These are phyloP conservation scores for Chloris gayana DNA, from an alignment of 176 grass and related monocot genomes.

Conservation along the genomic window DNA sequence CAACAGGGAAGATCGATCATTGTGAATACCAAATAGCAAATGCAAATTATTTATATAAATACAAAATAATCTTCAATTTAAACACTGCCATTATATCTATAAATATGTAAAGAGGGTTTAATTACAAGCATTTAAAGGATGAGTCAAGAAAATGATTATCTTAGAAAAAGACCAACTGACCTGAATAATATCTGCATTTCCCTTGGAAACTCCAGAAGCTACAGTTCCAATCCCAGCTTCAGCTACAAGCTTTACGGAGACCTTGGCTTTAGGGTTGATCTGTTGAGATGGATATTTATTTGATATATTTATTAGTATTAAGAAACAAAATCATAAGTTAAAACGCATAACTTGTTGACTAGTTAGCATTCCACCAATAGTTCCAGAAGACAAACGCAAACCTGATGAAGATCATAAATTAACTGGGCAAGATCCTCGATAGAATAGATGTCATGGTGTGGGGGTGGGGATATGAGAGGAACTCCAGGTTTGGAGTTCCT, in stretches of 20 bases:
- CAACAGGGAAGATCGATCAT: constrained; percentile 1
- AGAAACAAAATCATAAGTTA: constrained; percentile 18
- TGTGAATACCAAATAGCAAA: constrained; percentile 16
- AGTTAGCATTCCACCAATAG: constrained; percentile 18
- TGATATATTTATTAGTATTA: constrained; percentile 33
- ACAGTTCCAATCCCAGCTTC: constrained; percentile 99
- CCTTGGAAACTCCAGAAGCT: constrained; percentile 98
- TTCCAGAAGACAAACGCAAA: constrained; percentile 65
- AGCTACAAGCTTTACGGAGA: constrained; percentile 96
- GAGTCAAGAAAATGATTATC: constrained; percentile 22
- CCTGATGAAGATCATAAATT: constrained; percentile 99
- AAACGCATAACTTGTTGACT: constrained; percentile 17
- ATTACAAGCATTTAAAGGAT: neutral
- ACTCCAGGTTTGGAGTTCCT: constrained; percentile 99
- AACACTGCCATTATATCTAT: neutral
- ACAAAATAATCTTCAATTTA: neutral
- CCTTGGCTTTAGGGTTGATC: constrained; percentile 98
- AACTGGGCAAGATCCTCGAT: constrained; percentile 99
- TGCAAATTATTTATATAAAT: neutral
- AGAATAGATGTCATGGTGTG: constrained; percentile 99
- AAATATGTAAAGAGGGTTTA: constrained; percentile 12
- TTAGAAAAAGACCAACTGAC: constrained; percentile 42
- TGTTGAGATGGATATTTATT: constrained; percentile 48
- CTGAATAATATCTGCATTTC: constrained; percentile 97
- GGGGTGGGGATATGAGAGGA: constrained; percentile 98